Base-by-base conservation (phyloP, 78 protist genomes). In the Paulinella micropora region DNA sequence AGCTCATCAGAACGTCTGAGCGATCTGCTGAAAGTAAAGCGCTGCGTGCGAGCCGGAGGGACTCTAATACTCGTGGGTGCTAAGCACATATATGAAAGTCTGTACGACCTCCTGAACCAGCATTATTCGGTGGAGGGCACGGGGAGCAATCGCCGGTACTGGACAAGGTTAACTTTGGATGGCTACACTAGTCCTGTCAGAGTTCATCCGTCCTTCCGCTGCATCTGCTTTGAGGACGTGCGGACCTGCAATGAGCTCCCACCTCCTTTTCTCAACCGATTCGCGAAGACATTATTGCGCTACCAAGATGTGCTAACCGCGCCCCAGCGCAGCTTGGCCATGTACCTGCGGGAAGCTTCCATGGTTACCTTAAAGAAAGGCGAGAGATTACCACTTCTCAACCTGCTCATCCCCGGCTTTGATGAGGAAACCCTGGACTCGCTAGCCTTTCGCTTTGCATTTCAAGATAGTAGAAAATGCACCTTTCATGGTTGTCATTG, bases 71-170 rank as follows among this genome's bases (percentile, higher is more conserved):
- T 89, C 38, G 91, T 89, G 15, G 39, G 79, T 38, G 79, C 87
- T 15, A 2, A 67, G 28, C 91, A 89, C 79, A 37, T 89, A 69
- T 89, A 89, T 26, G 91, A 89, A 23, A 31, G 87, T 23, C 39
- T 89, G 86, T 86, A 38, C 86, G 91, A 89, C 6, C 87, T 79
- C n/a, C 87, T 89, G n/a, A 89, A 89, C 39, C 87, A 77, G 39
- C 91, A 89, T 26, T 89, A 39, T 39, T 32, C 86, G 28, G 38
- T 77, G 87, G 91, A 89, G 31, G 37, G 89, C 79, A 38, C 84
- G 34, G 86, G 39, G 37, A 6, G n/a, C n/a, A n/a, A n/a, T n/a
- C n/a, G n/a, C n/a, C n/a, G n/a, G n/a, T n/a, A n/a, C n/a, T n/a
- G n/a, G n/a, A n/a, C n/a, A n/a, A n/a, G n/a, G n/a, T n/a, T n/a